Percentiles rank a stretch among this genome's conserved stretches.
phyloP scores from a whole-genome alignment of 441 rosid genomes.

The Metrosideros polymorpha region DNA sequence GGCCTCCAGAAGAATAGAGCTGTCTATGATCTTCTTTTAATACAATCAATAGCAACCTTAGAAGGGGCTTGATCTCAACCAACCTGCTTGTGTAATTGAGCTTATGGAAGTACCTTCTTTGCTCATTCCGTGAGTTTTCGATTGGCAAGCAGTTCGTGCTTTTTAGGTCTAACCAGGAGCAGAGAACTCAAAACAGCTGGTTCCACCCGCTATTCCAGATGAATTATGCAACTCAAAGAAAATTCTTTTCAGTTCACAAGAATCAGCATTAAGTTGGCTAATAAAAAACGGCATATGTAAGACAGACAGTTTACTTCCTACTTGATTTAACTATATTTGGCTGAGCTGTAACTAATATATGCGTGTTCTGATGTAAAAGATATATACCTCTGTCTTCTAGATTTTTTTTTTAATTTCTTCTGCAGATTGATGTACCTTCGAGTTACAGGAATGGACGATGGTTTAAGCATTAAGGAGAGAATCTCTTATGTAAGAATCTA shows the following conservation, averaged over 20 bases:
- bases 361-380: neutral
- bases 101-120: neutral
- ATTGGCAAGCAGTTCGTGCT: neutral
- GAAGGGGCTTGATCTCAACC: neutral
- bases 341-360: neutral
- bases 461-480: constrained; percentile 82
- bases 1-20: neutral
- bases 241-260: neutral
- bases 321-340: neutral
- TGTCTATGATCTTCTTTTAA: neutral
- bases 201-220: neutral
- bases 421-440: constrained; percentile 73
- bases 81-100: neutral
- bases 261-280: neutral
- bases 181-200: neutral
- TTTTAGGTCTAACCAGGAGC: neutral
- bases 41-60: neutral
- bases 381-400: neutral
- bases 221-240: neutral
- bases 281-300: neutral
- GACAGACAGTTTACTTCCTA: neutral
- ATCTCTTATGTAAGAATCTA: constrained; percentile 52
- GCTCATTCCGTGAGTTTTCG: neutral
- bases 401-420: neutral
- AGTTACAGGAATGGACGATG: constrained; percentile 96